Conservation (phyloP, 768 basidiomycete species). For the Ramaria rubella region DNA sequence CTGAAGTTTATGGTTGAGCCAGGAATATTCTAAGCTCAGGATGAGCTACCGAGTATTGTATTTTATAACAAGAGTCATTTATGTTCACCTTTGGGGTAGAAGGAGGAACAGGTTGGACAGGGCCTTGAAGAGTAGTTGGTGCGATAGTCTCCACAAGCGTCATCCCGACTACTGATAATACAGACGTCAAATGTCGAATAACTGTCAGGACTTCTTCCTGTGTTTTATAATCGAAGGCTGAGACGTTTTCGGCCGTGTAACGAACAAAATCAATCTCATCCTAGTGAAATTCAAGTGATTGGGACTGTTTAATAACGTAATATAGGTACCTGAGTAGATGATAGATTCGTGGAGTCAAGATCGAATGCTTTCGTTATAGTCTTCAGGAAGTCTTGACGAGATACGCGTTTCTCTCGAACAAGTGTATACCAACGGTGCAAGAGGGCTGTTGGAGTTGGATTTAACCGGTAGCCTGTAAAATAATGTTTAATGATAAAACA, state of each 20-base stretch:
- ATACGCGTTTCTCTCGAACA: conserved; percentile 82
- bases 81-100: background rate
- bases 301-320: no score
- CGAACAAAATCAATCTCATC: conserved; percentile 81
- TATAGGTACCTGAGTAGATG: conserved; percentile 48
- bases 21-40: background rate
- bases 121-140: conserved; percentile 61
- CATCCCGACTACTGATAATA: conserved; percentile 74
- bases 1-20: background rate
- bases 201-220: conserved; percentile 89
- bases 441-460: conserved; percentile 62
- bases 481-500: background rate
- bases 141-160: conserved; percentile 71
- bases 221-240: conserved; percentile 89
- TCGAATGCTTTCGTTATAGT: conserved; percentile 79
- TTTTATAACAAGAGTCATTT: background rate
- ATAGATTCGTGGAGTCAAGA: conserved; percentile 46
- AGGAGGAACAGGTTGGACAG: conserved; percentile 38
- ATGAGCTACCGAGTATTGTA: background rate
- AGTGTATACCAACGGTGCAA: conserved; percentile 88
- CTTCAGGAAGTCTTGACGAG: conserved; percentile 83
- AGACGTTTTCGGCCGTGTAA: conserved; percentile 93
- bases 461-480: conserved; percentile 54
- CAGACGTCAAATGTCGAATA: conserved; percentile 67
- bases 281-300: conserved; percentile 28